These are phyloP conservation scores for Candida argentea DNA, from an alignment of 805 yeast species.

Conservation along the genomic window DNA sequence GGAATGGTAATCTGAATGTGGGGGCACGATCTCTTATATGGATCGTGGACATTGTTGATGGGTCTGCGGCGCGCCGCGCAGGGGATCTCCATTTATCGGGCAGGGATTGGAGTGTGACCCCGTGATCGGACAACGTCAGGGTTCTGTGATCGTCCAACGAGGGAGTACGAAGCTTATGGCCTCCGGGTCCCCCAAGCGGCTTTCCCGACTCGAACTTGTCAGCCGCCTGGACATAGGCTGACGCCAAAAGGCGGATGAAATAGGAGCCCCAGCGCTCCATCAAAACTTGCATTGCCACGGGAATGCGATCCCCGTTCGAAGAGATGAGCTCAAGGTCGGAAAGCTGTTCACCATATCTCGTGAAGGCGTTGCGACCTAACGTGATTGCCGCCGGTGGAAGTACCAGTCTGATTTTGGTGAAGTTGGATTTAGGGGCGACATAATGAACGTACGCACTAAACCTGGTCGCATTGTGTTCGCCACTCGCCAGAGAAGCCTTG, in stretches of 20 bases:
- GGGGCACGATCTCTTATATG: no score
- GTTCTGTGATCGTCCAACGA: no score
- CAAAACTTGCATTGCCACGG: conserved; percentile 49
- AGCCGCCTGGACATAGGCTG: conserved; percentile 54
- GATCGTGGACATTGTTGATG: no score
- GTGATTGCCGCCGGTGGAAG: conserved; percentile 74
- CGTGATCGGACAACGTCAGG: no score
- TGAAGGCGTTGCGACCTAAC: conserved; percentile 64
- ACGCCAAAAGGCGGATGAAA: conserved; percentile 51
- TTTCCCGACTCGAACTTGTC: conserved; percentile 26
- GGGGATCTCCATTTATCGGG: conserved; percentile 12
- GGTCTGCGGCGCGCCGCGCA: conserved; percentile 39
- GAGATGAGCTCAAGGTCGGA: conserved; percentile 67
- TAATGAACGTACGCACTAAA: conserved; percentile 68
- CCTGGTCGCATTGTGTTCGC: conserved; percentile 21
- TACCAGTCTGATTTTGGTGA: conserved; percentile 57
- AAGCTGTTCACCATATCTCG: conserved; percentile 49
- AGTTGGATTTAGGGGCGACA: conserved; percentile 60
- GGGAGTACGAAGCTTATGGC: background rate
- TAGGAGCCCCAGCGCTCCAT: conserved; percentile 72
- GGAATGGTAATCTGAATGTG: conserved; percentile 70
- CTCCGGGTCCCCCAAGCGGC: conserved; percentile 2
- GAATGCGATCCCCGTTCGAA: conserved; percentile 59
- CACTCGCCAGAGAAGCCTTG: conserved; percentile 11
- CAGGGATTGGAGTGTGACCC: no score